phyloP scores from a whole-genome alignment of 2,329 filamentous ascomycete genomes.

The Fusarium sp. region DNA sequence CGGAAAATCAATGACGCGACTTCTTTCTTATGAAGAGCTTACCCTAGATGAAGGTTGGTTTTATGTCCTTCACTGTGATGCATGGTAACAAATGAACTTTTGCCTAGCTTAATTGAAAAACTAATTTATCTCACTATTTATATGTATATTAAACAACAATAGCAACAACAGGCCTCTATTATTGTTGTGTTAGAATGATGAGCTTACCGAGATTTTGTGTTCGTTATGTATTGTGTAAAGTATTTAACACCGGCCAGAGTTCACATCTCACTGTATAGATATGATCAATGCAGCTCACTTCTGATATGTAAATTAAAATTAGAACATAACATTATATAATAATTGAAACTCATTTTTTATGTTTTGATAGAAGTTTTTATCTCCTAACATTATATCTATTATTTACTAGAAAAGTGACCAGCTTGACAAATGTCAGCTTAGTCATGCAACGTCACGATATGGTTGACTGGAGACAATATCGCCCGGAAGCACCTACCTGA shows the following conservation, averaged over 20 bases:
- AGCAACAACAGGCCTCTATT: no score
- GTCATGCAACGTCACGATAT: conserved; percentile 37
- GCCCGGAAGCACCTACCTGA: conserved; percentile 11
- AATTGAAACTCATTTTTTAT: background rate
- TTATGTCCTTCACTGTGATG: background rate
- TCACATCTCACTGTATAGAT: accelerated
- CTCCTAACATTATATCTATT: background rate
- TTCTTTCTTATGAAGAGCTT: background rate
- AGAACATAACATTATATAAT: accelerated
- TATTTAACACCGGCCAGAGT: no score
- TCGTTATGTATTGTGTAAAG: accelerated
- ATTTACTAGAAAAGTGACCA: background rate
- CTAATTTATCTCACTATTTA: accelerated
- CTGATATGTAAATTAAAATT: no score
- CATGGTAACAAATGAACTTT: background rate
- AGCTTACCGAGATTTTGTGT: no score
- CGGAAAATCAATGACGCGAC: conserved; percentile 41
- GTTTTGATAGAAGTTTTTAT: background rate
- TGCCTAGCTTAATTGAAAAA: background rate
- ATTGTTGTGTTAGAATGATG: background rate
- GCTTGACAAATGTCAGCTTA: conserved; percentile 27
- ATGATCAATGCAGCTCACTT: background rate
- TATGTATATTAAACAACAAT: background rate
- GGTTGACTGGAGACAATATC: conserved; percentile 32
- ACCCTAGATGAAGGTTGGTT: conserved; percentile 6